Evolutionary conservation across 768 basidiomycete species (phyloP), one percentile per base, ranked within the genome.

Genomic region (Amanita molliuscula): DNA sequence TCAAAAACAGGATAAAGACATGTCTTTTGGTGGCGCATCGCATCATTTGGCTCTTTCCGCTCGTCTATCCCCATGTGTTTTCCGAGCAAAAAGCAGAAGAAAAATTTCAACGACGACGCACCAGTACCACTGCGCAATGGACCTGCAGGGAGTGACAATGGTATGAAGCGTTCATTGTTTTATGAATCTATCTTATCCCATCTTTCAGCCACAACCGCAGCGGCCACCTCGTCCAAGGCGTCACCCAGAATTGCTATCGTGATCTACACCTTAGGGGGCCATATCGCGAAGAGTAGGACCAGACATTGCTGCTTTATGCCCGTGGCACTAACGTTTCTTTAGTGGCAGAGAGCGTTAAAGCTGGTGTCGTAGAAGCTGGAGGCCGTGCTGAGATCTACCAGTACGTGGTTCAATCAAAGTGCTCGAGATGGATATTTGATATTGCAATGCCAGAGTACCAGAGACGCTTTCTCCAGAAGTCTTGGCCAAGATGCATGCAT

Each of bases 401-500:
- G 81, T 80, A 60, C 48, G 75, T 67, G 18, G 44, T 1, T 50
- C 11, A 26, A 8, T 33, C 23, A 13, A 25, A 35, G 23, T 25
- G 13, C 4, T n/a, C 29, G 33, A n/a, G n/a, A 41, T 38, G 42
- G 20, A 28, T 16, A 31, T 55, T 55, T 6, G 45, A 35, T 25
- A 20, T 29, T 16, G 16, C 1, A 2, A 26, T 8, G 41, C 8
- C 53, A 88, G 86, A 64, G 76, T 94, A 52, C 59, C 80, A 45
- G 91, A 94, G 69, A 94, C 89, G 0, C 82, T 94, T 44, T 58
- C 83, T 2, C 61, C 72, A 8, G 84, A 88, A 6, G 62, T 90
- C 44, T 72, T 92, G 35, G 58, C 61, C 42, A 75, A 75, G 61
- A 77, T 95, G 79, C 65, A 82, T 53, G 88, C 87, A 3, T 77